Evolutionary conservation across 768 basidiomycete species (phyloP), one percentile per base, ranked within the genome.

Genomic region (Suillus decipiens): DNA sequence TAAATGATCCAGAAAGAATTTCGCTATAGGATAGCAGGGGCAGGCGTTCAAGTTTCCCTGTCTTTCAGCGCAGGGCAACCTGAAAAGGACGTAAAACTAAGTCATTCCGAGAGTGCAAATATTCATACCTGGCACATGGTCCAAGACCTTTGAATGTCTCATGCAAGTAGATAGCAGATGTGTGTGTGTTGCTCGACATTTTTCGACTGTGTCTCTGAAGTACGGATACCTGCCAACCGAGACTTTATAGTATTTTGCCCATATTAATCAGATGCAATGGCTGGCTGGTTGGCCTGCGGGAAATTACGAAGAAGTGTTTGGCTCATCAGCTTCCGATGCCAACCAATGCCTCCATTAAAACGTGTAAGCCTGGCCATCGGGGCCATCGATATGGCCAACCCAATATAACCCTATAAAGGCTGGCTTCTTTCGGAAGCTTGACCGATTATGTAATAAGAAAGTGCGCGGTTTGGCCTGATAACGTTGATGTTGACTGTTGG

Each of bases 351-450:
- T 28, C 10, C 4, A 53, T 33, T 28, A 17, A 17, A 57, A 41
- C 56, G 56, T 57, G 56, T 19, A 28, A 39, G 28, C 56, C 15
- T 57, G 24, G 56, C 56, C 56, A 57, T 57, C 36, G 14, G 31
- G 24, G 56, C 56, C 56, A 57, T 57, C 36, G 22, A 37, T 50
- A 4, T 36, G 34, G 24, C 54, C 3, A 19, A n/a, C 2, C 10
- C 6, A 28, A 28, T 57, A 28, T 36, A 28, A 17, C 17, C 22
- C 15, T 28, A 11, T 10, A 1, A 39, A 28, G n/a, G 1, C 28
- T 56, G 6, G 15, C 56, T 41, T 28, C 24, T 56, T 39, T 11
- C 14, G 22, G 36, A 56, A 39, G 15, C 55, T 28, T 11, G 4
- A 3, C 24, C 15, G 34, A 12, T 34, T n/a, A n/a, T n/a, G n/a